Percentiles rank a stretch among this genome's conserved stretches.
phyloP scores from a whole-genome alignment of 768 basidiomycete genomes.

The Boletus sensibilis region DNA sequence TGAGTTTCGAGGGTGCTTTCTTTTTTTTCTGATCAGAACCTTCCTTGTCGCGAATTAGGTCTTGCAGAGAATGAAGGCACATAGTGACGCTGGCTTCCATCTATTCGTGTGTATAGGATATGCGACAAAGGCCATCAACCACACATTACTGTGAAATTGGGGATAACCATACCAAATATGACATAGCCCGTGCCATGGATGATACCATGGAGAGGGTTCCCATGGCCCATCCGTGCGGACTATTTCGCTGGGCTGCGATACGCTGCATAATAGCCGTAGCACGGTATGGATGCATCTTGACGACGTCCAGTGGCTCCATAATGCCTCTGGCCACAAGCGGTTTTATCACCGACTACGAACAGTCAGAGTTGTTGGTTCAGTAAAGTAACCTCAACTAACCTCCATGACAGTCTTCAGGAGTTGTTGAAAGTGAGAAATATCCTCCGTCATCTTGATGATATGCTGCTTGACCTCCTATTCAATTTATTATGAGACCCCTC shows the following conservation, averaged over 20 bases:
- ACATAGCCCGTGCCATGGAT: conserved; percentile 77
- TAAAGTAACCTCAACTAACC: conserved; percentile 40
- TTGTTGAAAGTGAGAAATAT: conserved; percentile 64
- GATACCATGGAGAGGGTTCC: conserved; percentile 51
- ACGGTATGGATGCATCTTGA: conserved; percentile 64
- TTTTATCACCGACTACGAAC: conserved; percentile 35
- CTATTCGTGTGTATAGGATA: conserved; percentile 37
- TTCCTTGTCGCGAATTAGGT: conserved; percentile 43
- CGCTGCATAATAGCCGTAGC: conserved; percentile 45
- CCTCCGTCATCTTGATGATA: conserved; percentile 69
- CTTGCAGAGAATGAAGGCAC: conserved; percentile 67
- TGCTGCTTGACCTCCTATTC: conserved; percentile 72
- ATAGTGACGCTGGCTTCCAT: conserved; percentile 79
- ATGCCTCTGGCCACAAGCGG: conserved; percentile 39
- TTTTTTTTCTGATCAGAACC: conserved; percentile 33
- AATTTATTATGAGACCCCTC: not conserved
- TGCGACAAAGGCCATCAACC: not conserved
- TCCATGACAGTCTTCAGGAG: conserved; percentile 72
- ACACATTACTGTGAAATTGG: not conserved
- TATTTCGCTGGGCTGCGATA: conserved; percentile 37
- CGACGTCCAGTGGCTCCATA: conserved; percentile 54
- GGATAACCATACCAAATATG: conserved; percentile 66
- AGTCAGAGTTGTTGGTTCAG: conserved; percentile 4
- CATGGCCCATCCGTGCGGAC: conserved; percentile 47
- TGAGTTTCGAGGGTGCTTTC: conserved; percentile 43